Evolutionary conservation across 257 asterid genomes (phyloP), one percentile per base, ranked within the genome.

Genomic region (Jaltomata sinuosa): DNA sequence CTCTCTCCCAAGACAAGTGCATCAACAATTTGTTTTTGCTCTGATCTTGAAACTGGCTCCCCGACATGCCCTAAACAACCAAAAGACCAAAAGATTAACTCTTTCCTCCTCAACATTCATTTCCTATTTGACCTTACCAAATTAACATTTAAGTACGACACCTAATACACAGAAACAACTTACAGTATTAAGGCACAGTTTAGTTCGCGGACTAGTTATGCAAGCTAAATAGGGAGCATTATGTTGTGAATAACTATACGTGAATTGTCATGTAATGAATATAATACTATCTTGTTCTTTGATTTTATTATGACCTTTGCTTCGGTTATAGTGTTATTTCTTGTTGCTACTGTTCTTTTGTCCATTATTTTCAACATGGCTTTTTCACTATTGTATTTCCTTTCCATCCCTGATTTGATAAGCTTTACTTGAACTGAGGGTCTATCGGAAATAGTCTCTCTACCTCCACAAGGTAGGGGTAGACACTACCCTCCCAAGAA

Each of bases 1-100:
- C 94, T 92, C 85, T 93, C 92, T 80, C 98, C 97, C 42, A 62
- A 83, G 85, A 67, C 71, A 84, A 95, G 97, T 80, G 97, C 98
- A 84, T 83, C 86, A 64, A 95, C 88, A 83, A 94, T 90, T 85
- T 89, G 88, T 88, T 84, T 83, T 87, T 88, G 94, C 79, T 88
- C 42, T 62, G 64, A 57, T 83, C 89, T 87, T 29, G 84, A 54
- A 55, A 62, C 36, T 10, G 89, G 85, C 82, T 81, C 76, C 85
- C 65, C 49, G 71, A 76, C 62, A 85, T 62, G 85, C 79, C 90
- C 95, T 89, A 84, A 87, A 89, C 80, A 87, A 12, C 78, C 83
- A 85, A 80, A 67, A 61, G 57, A 50, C 67, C 57, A 85, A 83
- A 36, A 31, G 78, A 81, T 78, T 32, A 49, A 49, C 62, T 40